Evolutionary conservation across 2,329 filamentous ascomycete genomes (phyloP).

Genomic region (Exophiala sideris): DNA sequence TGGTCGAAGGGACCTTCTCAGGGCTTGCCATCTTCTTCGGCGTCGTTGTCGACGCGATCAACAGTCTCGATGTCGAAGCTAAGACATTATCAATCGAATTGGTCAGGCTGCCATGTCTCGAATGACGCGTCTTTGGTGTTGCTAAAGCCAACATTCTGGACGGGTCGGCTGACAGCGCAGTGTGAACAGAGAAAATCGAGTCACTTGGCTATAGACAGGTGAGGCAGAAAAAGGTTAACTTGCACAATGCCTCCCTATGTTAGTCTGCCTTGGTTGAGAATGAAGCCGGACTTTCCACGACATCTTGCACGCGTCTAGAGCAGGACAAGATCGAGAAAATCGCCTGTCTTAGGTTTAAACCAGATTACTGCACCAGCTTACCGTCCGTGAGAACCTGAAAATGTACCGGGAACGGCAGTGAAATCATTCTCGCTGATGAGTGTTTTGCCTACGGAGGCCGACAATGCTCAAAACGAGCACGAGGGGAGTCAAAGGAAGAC

Average conservation of each 20-base stretch:
- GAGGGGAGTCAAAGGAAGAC: slow-evolving; percentile 13
- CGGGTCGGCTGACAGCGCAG: neutral
- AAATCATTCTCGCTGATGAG: neutral
- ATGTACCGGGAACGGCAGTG: neutral
- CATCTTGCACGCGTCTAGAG: slow-evolving; percentile 7
- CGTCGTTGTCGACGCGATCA: neutral
- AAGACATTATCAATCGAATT: neutral
- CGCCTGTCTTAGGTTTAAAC: neutral
- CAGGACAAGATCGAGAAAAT: neutral
- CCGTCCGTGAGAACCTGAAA: neutral
- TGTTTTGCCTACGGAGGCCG: neutral
- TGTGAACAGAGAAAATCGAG: no score
- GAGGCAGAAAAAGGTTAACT: slow-evolving; percentile 4
- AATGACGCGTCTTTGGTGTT: slow-evolving; percentile 4
- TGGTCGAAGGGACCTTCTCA: slow-evolving; percentile 13
- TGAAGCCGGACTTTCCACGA: neutral
- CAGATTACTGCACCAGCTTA: neutral
- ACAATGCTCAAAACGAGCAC: slow-evolving; percentile 17
- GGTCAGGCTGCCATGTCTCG: neutral
- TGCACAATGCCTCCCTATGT: neutral
- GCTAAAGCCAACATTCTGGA: slow-evolving; percentile 10
- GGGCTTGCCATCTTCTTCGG: slow-evolving; percentile 4
- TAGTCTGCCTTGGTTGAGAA: neutral
- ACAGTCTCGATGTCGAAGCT: slow-evolving; percentile 1
- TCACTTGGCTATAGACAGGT: neutral